Evolutionary conservation across 129 eudicot species (phyloP).

Genomic region (Glebionis coronaria): DNA sequence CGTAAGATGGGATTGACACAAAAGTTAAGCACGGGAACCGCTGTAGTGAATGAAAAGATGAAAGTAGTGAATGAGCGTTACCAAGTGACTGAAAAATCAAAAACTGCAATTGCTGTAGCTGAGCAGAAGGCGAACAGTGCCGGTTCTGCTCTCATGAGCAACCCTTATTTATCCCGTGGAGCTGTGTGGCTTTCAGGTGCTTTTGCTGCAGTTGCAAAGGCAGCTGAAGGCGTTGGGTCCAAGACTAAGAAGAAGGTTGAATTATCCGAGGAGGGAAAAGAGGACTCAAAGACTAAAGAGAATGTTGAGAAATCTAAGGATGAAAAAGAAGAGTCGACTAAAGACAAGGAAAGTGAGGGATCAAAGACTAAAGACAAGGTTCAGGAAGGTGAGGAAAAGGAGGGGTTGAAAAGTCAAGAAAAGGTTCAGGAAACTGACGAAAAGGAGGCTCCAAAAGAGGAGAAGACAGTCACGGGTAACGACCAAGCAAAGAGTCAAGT

Average conservation of each 20-base stretch:
- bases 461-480: not conserved
- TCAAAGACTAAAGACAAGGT: constrained; percentile 46
- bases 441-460: not conserved
- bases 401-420: constrained; percentile 32
- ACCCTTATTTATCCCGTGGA: constrained; percentile 53
- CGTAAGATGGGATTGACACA: constrained; percentile 53
- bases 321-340: constrained; percentile 29
- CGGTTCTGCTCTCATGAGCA: constrained; percentile 60
- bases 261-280: constrained; percentile 50
- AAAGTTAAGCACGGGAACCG: constrained; percentile 53
- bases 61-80: constrained; percentile 51
- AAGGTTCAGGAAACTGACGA: constrained; percentile 45
- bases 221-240: constrained; percentile 54
- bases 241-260: constrained; percentile 59
- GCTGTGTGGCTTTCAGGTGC: constrained; percentile 74
- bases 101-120: constrained; percentile 55
- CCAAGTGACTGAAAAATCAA: constrained; percentile 64
- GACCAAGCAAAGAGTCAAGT: constrained; percentile 21
- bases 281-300: constrained; percentile 36
- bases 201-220: constrained; percentile 44
- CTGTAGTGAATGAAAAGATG: constrained; percentile 54
- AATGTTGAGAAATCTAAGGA: constrained; percentile 42
- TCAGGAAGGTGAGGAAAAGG: constrained; percentile 36
- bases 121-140: constrained; percentile 58
- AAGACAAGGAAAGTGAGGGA: constrained; percentile 33